Percentiles rank a stretch among this genome's conserved stretches.
These are phyloP conservation scores for Blechomonas ayalai DNA, from an alignment of 208 protist genomes.

Conservation along the genomic window DNA sequence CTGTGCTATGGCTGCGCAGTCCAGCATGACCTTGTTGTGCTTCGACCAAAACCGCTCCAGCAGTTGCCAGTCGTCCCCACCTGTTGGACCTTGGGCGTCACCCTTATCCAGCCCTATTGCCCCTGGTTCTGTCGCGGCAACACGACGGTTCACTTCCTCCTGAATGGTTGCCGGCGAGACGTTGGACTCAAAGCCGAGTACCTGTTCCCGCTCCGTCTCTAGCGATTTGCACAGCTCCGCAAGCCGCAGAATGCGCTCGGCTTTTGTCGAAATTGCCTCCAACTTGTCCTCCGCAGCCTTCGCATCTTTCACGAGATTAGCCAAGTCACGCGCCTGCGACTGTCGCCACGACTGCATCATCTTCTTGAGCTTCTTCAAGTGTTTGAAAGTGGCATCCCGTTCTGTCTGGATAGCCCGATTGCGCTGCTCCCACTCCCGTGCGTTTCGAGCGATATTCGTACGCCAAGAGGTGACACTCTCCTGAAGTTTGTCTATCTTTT, in stretches of 20 bases:
- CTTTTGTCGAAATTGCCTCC: slow-evolving; percentile 51
- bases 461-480: slow-evolving; percentile 88
- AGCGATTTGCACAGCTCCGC: slow-evolving; percentile 90
- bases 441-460: slow-evolving; percentile 84
- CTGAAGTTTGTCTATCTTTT: slow-evolving; percentile 93
- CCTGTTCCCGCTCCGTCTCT: slow-evolving; percentile 95
- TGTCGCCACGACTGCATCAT: slow-evolving; percentile 92
- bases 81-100: slow-evolving; percentile 2
- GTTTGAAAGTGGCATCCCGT: slow-evolving; percentile 83
- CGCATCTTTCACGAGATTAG: slow-evolving; percentile 88
- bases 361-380: slow-evolving; percentile 91
- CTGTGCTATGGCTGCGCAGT: slow-evolving; percentile 90
- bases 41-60: slow-evolving; percentile 93
- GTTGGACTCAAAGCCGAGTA: slow-evolving; percentile 85
- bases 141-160: slow-evolving; percentile 45
- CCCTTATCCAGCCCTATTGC: slow-evolving; percentile 13
- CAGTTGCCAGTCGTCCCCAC: slow-evolving; percentile 72
- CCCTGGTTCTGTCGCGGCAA: slow-evolving; percentile 30
- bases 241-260: slow-evolving; percentile 88
- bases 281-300: slow-evolving; percentile 72
- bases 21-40: slow-evolving; percentile 94
- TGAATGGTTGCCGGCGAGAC: slow-evolving; percentile 64
- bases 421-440: slow-evolving; percentile 88
- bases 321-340: slow-evolving; percentile 73
- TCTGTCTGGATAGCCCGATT: slow-evolving; percentile 90